These are phyloP conservation scores for Vaccinium myrtillus DNA, from an alignment of 148 eudicot genomes.

Conservation along the genomic window DNA sequence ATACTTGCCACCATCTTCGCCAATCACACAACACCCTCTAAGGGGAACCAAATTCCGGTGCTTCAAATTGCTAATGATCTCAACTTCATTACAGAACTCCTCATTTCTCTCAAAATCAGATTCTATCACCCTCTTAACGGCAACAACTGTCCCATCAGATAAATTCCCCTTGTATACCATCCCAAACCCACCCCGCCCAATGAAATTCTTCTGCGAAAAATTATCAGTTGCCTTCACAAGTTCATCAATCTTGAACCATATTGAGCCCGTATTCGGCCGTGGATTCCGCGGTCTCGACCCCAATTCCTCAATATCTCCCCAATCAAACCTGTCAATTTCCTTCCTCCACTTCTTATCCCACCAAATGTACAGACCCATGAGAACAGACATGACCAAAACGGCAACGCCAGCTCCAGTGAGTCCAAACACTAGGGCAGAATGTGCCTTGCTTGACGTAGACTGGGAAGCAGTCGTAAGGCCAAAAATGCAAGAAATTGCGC, in stretches of 20 bases:
- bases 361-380: constrained; percentile 50
- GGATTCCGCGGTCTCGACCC: constrained; percentile 46
- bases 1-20: constrained; percentile 27
- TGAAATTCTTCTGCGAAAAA: constrained; percentile 64
- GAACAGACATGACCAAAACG: constrained; percentile 31
- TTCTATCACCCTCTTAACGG: constrained; percentile 65
- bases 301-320: constrained; percentile 32
- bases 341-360: constrained; percentile 43
- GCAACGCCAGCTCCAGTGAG: constrained; percentile 47
- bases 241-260: constrained; percentile 68
- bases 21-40: constrained; percentile 71
- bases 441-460: constrained; percentile 25
- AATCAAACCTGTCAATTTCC: constrained; percentile 8
- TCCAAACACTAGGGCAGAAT: constrained; percentile 40
- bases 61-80: constrained; percentile 74
- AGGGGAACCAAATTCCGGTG: constrained; percentile 77
- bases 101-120: constrained; percentile 53
- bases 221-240: constrained; percentile 59
- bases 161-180: constrained; percentile 56
- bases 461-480: constrained; percentile 30
- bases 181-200: constrained; percentile 83
- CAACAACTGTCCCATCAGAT: constrained; percentile 52
- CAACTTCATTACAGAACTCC: constrained; percentile 82
- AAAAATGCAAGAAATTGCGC: constrained; percentile 55
- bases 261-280: constrained; percentile 65